Base-by-base conservation (phyloP, 1,284 basidiomycete species). In the Puccinia horiana region DNA sequence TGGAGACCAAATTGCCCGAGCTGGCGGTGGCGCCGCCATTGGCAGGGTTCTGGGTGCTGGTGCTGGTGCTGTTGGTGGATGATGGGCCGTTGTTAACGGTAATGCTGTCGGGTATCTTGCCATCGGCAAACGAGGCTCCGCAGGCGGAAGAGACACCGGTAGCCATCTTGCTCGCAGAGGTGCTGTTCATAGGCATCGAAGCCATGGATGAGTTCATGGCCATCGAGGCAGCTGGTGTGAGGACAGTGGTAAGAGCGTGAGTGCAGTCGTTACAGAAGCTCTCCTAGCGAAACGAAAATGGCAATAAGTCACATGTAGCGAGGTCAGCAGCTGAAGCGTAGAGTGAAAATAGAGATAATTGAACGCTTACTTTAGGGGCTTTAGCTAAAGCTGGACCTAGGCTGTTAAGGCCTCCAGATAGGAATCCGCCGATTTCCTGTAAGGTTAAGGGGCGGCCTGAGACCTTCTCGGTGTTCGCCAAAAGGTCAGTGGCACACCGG, bases 221-320 rank as follows among this genome's bases (percentile, higher is more conserved):
- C 69, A 52, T 72, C 3, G 69, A 72, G 32, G 47, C 14, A 11
- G 3, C 29, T 14, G 69, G n/a, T 5, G 69, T 1, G 69, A 72
- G 47, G 3, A 40, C 29, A 40, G 67, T 58, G 49, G 26, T 20
- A 8, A 79, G 44, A 2, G 18, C 77, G 11, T 79, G 63, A 35
- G 29, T 35, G 44, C 77, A 79, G 49, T 69, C 77, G 63, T 69
- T 70, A 18, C 77, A 79, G 8, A 69, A 29, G 42, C 6, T 12
- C 32, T 63, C 63, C 67, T 69, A 16, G 32, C 23, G 37, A n/a
- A n/a, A n/a, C n/a, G n/a, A n/a, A n/a, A n/a, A n/a, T 32, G 35
- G 16, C 9, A 20, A 54, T 14, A 78, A 5, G 1, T 14, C 2
- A 3, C 11, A 26, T 20, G 37, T 20, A 23, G 11, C 26, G 20